Conservation (phyloP, 805 yeast genomes). For the Myxozyma geophila region DNA sequence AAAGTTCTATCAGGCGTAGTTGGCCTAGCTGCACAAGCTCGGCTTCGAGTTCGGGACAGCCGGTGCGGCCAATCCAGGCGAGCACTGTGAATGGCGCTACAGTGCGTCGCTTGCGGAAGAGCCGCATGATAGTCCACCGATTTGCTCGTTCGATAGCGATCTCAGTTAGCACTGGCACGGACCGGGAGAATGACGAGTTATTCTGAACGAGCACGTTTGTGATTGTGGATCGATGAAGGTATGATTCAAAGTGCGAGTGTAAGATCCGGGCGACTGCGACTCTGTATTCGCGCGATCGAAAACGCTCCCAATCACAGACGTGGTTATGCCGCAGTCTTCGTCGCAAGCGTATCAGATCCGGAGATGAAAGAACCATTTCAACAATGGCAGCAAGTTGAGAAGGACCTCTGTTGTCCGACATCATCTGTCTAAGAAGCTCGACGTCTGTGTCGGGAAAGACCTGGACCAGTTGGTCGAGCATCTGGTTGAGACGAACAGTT, state of each 20-base stretch:
- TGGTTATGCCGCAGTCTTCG: slow-evolving; percentile 18
- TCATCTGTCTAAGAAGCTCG: slow-evolving; percentile 25
- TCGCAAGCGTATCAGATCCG: slow-evolving; percentile 21
- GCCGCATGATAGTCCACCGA: slow-evolving; percentile 21
- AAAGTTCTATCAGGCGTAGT: slow-evolving; percentile 6
- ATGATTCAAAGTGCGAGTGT: slow-evolving; percentile 12
- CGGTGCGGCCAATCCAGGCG: slow-evolving; percentile 14
- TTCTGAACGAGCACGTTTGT: slow-evolving; percentile 27
- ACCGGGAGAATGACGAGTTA: slow-evolving; percentile 23
- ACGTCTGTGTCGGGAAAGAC: slow-evolving; percentile 35
- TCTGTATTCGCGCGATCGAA: slow-evolving; percentile 30
- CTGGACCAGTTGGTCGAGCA: slow-evolving; percentile 21
- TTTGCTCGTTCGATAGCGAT: slow-evolving; percentile 20
- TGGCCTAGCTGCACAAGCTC: slow-evolving; percentile 19
- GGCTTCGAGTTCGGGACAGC: slow-evolving; percentile 28
- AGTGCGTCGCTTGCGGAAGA: slow-evolving; percentile 11
- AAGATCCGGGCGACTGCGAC: slow-evolving; percentile 20
- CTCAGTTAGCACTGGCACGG: slow-evolving; percentile 22
- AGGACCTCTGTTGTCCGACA: slow-evolving; percentile 29
- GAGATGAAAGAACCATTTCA: slow-evolving; percentile 27
- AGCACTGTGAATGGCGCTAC: slow-evolving; percentile 8
- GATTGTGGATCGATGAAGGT: slow-evolving; percentile 23
- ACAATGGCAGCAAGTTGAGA: slow-evolving; percentile 32
- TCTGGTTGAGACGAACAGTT: slow-evolving; percentile 18
- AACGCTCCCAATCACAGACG: slow-evolving; percentile 25